Evolutionary conservation across 495 filamentous ascomycete genomes (phyloP).

Genomic region (Sordaria brevicollis): DNA sequence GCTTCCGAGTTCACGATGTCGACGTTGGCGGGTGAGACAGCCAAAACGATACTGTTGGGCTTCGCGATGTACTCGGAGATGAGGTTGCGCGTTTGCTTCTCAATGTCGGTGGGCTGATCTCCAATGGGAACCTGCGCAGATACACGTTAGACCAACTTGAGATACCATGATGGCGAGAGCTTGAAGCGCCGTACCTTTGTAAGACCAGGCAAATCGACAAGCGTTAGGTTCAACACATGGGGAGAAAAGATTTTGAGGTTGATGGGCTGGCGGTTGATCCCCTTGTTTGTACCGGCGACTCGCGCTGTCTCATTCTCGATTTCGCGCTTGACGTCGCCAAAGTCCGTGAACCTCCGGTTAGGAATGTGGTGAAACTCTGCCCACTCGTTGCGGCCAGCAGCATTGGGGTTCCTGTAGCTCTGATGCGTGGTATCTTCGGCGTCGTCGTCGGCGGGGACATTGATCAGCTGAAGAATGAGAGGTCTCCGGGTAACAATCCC

Average conservation of each 20-base stretch:
- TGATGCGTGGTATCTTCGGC: slow-evolving; percentile 49
- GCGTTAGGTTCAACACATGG: slow-evolving; percentile 88
- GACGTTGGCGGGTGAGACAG: slow-evolving; percentile 95
- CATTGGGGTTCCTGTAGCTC: slow-evolving; percentile 34
- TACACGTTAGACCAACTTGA: slow-evolving; percentile 4
- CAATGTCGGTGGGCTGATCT: slow-evolving; percentile 95
- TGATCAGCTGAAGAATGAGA: slow-evolving; percentile 95
- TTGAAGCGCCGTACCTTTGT: slow-evolving; percentile 61
- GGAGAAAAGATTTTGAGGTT: slow-evolving; percentile 99
- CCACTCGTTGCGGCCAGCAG: slow-evolving; percentile 59
- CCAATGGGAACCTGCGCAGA: slow-evolving; percentile 75
- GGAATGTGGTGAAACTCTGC: slow-evolving; percentile 95
- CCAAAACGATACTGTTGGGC: slow-evolving; percentile 95
- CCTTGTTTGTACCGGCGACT: slow-evolving; percentile 96
- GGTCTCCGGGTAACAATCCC: slow-evolving; percentile 93
- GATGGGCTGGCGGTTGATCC: slow-evolving; percentile 94
- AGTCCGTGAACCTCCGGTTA: slow-evolving; percentile 83
- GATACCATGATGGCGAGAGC: background rate
- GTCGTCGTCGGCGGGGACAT: slow-evolving; percentile 76
- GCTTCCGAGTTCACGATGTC: slow-evolving; percentile 98
- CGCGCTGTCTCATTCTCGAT: slow-evolving; percentile 94
- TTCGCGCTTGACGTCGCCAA: slow-evolving; percentile 83
- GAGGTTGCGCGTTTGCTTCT: slow-evolving; percentile 94
- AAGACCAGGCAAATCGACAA: slow-evolving; percentile 91
- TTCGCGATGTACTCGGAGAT: slow-evolving; percentile 99